Evolutionary conservation across 768 basidiomycete genomes (phyloP).

Genomic region (Kwoniella heveanensis): DNA sequence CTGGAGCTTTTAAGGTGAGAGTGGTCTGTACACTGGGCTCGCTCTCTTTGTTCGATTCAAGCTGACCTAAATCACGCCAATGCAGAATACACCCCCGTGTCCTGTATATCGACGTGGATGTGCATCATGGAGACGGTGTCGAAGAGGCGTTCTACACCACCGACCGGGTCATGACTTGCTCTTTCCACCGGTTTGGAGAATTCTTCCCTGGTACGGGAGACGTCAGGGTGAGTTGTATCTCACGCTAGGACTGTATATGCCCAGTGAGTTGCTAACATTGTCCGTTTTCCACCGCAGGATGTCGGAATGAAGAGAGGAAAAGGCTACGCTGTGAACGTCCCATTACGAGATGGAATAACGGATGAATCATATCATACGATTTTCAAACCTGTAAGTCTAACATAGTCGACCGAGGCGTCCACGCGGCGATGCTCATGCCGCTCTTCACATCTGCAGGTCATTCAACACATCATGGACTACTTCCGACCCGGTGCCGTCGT

Average conservation of each 20-base stretch:
- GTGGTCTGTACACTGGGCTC: neutral
- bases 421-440: neutral
- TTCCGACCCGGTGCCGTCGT: conserved; percentile 84
- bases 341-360: conserved; percentile 88
- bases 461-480: conserved; percentile 81
- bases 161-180: conserved; percentile 94
- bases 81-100: conserved; percentile 67
- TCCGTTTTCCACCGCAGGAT: conserved; percentile 64
- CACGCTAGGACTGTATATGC: no score
- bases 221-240: conserved; percentile 57
- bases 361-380: conserved; percentile 83
- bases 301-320: conserved; percentile 75
- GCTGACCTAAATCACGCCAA: conserved; percentile 3
- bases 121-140: conserved; percentile 97
- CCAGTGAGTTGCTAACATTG: no score
- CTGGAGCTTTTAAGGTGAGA: conserved; percentile 78
- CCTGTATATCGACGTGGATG: conserved; percentile 96
- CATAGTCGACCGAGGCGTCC: no score
- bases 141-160: conserved; percentile 99
- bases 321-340: conserved; percentile 89
- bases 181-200: conserved; percentile 96
- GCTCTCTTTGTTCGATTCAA: no score
- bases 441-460: conserved; percentile 65
- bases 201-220: conserved; percentile 89
- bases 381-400: conserved; percentile 81